These are phyloP conservation scores for Nadsonia commutata DNA, from an alignment of 1,139 yeast species.

Conservation along the genomic window DNA sequence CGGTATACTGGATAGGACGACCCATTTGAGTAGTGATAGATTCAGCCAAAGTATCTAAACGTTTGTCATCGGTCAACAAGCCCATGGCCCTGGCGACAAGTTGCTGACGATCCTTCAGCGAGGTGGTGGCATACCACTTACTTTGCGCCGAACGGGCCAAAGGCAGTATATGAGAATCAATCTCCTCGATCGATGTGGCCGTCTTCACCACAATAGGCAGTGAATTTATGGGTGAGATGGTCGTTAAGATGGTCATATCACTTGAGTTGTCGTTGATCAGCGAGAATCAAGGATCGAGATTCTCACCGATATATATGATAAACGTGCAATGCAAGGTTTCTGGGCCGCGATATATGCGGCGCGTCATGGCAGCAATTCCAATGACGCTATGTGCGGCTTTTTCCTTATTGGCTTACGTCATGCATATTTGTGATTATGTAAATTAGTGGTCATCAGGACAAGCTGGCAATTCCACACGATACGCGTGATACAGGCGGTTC, in stretches of 20 bases:
- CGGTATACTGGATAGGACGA: conserved; percentile 23
- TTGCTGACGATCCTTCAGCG: conserved; percentile 19
- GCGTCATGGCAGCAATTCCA: too few relatives aligned
- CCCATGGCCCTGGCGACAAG: conserved; percentile 19
- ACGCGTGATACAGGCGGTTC: too few relatives aligned
- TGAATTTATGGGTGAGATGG: conserved; percentile 21
- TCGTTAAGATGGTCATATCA: conserved; percentile 15
- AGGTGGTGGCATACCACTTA: conserved; percentile 15
- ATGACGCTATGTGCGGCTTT: too few relatives aligned
- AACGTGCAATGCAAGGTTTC: too few relatives aligned
- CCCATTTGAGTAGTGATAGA: conserved; percentile 26
- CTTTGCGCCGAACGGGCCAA: conserved; percentile 19
- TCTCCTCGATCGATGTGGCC: conserved; percentile 16
- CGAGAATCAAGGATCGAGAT: too few relatives aligned
- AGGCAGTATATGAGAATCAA: conserved; percentile 14
- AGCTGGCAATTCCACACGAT: too few relatives aligned
- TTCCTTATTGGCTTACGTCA: too few relatives aligned
- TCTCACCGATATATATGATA: too few relatives aligned
- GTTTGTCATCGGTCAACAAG: conserved; percentile 16
- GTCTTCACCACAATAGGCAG: conserved; percentile 17
- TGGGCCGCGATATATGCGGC: too few relatives aligned
- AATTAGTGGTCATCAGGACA: too few relatives aligned
- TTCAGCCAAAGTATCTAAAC: conserved; percentile 15
- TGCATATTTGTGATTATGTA: too few relatives aligned
- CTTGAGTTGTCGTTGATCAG: background rate